Evolutionary conservation across 2,329 filamentous ascomycete species (phyloP), one percentile per base, ranked within the genome.

Genomic region (Ophiocordyceps camponoti-floridani): DNA sequence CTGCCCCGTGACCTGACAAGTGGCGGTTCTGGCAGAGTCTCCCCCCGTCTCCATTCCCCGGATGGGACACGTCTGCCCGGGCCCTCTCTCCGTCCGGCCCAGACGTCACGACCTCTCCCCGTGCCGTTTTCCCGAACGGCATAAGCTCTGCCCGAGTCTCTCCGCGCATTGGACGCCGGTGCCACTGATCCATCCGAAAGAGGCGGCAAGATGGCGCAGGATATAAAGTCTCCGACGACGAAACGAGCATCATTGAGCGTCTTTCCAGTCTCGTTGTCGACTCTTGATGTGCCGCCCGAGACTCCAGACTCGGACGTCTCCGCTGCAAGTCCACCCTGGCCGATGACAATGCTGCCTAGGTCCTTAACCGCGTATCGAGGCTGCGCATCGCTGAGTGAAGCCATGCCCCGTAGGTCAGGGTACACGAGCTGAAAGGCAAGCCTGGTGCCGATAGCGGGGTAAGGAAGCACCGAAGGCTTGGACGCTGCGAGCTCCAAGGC

Each of bases 361-460:
- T 94, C 85, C 54, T 85, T 87, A 19, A 77, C 77, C 14, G 82
- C 70, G 63, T 83, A 94, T 30, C 80, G 74, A 10, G 49, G 75
- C 55, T 48, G 51, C 7, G 51, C 49, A 46, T 52, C 56, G 40
- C 42, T 50, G 48, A 48, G 47, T 28, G 49, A 48, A 43, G 56
- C 50, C 45, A 57, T 50, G 46, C 57, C 56, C 14, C 61, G 63
- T 23, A 82, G 75, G 60, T 94, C 86, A 2, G 84, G 82, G 58
- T 83, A 94, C 45, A 95, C 77, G 16, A 94, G 74, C 42, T 88
- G 82, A 64, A 91, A 96, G 48, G 77, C 79, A n/a, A 95, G 71
- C 45, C 89, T 78, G 9, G 87, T 89, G 48, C 89, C 88, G 38
- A 87, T 72, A 7, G 80, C 75, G 0, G 84, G 84, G 35, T 72